Evolutionary conservation across 768 basidiomycete species (phyloP).

Genomic region (Lactarius trivialis): DNA sequence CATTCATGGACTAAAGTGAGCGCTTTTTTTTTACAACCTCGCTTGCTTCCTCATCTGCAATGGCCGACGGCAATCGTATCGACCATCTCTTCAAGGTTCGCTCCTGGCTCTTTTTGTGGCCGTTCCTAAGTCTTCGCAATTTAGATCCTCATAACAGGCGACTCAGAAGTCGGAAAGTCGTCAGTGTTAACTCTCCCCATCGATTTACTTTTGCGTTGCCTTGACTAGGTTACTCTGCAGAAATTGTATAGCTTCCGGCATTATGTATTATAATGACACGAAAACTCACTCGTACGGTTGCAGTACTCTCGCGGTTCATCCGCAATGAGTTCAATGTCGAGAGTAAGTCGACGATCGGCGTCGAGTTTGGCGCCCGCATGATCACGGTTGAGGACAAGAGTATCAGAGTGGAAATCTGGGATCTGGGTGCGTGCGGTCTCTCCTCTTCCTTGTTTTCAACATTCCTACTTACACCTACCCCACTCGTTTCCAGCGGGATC

Average conservation of each 20-base stretch:
- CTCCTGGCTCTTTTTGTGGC: background rate
- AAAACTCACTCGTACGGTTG: slow-evolving; percentile 14
- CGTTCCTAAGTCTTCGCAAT: background rate
- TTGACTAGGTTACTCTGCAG: slow-evolving; percentile 31
- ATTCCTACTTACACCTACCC: slow-evolving; percentile 10
- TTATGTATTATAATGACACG: background rate
- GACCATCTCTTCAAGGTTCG: slow-evolving; percentile 97
- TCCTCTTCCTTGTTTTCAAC: no score
- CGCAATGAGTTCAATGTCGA: slow-evolving; percentile 99
- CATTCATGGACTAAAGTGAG: background rate
- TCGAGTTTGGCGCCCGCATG: slow-evolving; percentile 97
- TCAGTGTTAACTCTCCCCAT: slow-evolving; percentile 49
- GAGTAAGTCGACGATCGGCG: slow-evolving; percentile 98
- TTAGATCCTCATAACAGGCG: slow-evolving; percentile 96
- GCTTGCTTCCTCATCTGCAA: no score
- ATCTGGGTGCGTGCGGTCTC: slow-evolving; percentile 79
- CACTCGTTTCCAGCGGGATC: slow-evolving; percentile 63
- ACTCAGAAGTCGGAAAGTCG: slow-evolving; percentile 99
- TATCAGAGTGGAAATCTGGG: slow-evolving; percentile 98
- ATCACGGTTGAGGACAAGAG: slow-evolving; percentile 95
- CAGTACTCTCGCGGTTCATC: slow-evolving; percentile 99
- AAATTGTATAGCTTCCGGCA: slow-evolving; percentile 49
- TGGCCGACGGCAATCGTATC: slow-evolving; percentile 43
- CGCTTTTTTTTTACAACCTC: no score
- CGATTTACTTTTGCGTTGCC: background rate